phyloP scores from a whole-genome alignment of 1,139 yeast species.

The Kurtzmaniella natalensis region DNA sequence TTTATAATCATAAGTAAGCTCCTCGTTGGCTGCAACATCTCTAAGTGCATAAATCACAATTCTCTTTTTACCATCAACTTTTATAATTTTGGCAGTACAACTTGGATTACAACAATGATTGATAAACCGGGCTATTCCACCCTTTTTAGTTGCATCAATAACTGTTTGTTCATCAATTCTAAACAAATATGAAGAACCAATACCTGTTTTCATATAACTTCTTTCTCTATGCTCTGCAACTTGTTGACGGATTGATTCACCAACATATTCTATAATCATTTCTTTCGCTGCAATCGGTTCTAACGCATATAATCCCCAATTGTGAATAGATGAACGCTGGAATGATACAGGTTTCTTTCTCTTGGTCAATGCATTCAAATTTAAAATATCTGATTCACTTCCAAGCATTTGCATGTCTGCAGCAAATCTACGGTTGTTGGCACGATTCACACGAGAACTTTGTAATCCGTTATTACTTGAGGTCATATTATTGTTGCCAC shows the following conservation, averaged over 20 bases:
- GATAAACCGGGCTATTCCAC: conserved; percentile 94
- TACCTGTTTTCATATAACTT: conserved; percentile 82
- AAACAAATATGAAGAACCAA: conserved; percentile 90
- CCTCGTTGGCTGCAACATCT: conserved; percentile 87
- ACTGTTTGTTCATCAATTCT: conserved; percentile 93
- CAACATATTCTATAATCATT: conserved; percentile 98
- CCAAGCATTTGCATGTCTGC: conserved; percentile 84
- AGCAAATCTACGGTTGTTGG: conserved; percentile 83
- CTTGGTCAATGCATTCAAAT: conserved; percentile 74
- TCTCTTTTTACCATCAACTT: conserved; percentile 89
- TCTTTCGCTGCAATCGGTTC: conserved; percentile 93
- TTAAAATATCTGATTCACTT: conserved; percentile 74
- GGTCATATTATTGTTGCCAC: conserved; percentile 4
- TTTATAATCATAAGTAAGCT: conserved; percentile 90
- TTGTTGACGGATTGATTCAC: conserved; percentile 90
- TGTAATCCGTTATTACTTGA: conserved; percentile 25
- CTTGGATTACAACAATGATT: conserved; percentile 98
- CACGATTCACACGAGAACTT: conserved; percentile 83
- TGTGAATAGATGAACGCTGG: conserved; percentile 94
- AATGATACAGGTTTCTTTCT: conserved; percentile 92
- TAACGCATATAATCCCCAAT: conserved; percentile 95
- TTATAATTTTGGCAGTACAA: conserved; percentile 94
- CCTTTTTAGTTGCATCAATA: conserved; percentile 94
- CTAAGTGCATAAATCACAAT: conserved; percentile 92
- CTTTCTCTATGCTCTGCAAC: conserved; percentile 92